A percentile compares a stretch with the other conserved stretches of the same genome.
phyloP scores from a whole-genome alignment of 1,284 basidiomycete genomes.

The Ustilago hordei region DNA sequence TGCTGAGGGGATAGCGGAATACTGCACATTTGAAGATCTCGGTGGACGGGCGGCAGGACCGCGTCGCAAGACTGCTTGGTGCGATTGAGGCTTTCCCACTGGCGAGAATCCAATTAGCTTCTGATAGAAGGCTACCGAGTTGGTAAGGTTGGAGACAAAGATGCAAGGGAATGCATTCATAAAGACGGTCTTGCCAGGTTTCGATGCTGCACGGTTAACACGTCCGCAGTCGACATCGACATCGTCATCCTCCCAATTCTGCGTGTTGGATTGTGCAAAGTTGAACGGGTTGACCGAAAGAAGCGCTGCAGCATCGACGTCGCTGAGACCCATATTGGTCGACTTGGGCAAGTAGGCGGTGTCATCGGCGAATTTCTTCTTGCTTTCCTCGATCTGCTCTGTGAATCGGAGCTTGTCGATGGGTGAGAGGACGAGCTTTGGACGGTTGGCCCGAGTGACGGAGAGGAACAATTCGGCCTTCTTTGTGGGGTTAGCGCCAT shows the following conservation, averaged over 20 bases:
- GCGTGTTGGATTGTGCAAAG: constrained; percentile 17
- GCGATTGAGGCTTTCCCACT: constrained; percentile 41
- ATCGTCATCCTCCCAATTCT: constrained; percentile 50
- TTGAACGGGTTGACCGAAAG: constrained; percentile 51
- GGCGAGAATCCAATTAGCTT: constrained; percentile 48
- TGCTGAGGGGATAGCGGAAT: constrained; percentile 40
- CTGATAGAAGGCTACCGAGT: constrained; percentile 44
- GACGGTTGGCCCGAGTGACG: constrained; percentile 13
- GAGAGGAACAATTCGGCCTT: constrained; percentile 36
- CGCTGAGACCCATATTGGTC: constrained; percentile 54
- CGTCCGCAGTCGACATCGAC: constrained; percentile 43
- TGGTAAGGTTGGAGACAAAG: constrained; percentile 45
- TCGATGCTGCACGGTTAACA: constrained; percentile 6
- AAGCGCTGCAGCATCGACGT: constrained; percentile 41
- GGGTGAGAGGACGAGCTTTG: constrained; percentile 33
- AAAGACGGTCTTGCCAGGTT: constrained; percentile 32
- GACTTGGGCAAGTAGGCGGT: constrained; percentile 51
- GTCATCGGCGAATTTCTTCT: constrained; percentile 45
- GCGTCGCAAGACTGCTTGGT: constrained; percentile 43
- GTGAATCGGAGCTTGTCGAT: constrained; percentile 34
- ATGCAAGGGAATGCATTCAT: constrained; percentile 43
- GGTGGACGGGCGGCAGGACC: constrained; percentile 41
- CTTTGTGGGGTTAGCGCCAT: constrained; percentile 11
- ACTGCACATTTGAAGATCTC: constrained; percentile 20
- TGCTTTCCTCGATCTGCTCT: constrained; percentile 36